Evolutionary conservation across 495 filamentous ascomycete genomes (phyloP), one percentile per base, ranked within the genome.

Genomic region (Choiromyces venosus): DNA sequence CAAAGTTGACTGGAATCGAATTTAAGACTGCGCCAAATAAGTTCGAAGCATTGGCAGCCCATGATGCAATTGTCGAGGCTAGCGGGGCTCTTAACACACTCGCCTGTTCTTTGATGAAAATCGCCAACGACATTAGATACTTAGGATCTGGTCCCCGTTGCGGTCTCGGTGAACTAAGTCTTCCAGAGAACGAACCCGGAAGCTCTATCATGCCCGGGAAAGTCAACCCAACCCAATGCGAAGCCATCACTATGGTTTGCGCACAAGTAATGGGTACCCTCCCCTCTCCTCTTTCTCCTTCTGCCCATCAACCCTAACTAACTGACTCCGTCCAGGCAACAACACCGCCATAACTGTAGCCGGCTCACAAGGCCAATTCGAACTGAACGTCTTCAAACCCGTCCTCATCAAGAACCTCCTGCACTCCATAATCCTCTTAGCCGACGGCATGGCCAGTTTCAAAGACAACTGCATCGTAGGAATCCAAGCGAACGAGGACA

Each of bases 1-100:
- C 83, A 83, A 94, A 91, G 84, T 91, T 96, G 88, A 95, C 96
- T 29, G 93, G 92, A 74, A 92, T 90, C 76, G 87, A 93, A 79
- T 99, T 99, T 88, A 89, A 91, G 84, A 98, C 96, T 19, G 95
- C 95, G 29, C 94, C 95, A 71, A 99, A 99, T 89, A 99, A 99
- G 86, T 99, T 99, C 82, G 95, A 99, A 85, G 90, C 95, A 8
- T 89, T 99, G n/a, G 96, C 96, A 70, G 92, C 95, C 61, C 95
- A 99, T 84, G 95, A 99, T 82, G 92, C 95, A 73, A 89, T 97
- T 78, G 93, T 98, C 69, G 94, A 97, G 85, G 95, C 95, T 61
- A 91, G 89, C 66, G 95, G 96, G 46, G 89, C 92, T 68, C 88
- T 99, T 67, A 98, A 98, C 86, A 98, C 95, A 29, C 88, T 99